Base-by-base conservation (phyloP, 306 rosid species). In the Carpinus fangiana region DNA sequence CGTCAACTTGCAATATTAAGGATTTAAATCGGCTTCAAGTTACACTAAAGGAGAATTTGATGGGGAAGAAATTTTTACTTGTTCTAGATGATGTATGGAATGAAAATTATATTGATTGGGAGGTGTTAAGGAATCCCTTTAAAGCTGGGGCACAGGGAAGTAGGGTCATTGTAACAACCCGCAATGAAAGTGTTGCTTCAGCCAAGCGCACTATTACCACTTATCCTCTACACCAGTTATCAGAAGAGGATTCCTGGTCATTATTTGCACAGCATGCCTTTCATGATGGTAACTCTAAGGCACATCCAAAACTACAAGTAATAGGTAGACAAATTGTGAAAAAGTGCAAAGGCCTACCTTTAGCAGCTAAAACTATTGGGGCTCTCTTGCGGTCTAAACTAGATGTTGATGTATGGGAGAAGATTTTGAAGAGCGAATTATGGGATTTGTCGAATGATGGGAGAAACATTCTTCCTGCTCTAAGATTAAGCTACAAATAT, bases 21-120 rank as follows among this genome's bases (percentile, higher is more conserved):
- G 71, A 76, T 14, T 14, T 74, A 1, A 47, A 43, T 13, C 2
- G 8, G 0, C 55, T 77, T 68, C 79, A 77, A 67, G 54, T n/a
- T 23, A 8, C 41, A 18, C 18, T 67, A 38, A 38, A 4, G n/a
- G 77, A 75, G 0, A 50, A 38, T n/a, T 59, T 83, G n/a, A 20
- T 10, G 8, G 31, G 51, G 13, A 75, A 62, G 47, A 83, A 60
- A 54, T 62, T 78, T 21, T 38, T 83, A 13, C 72, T 83, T 51
- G 75, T 83, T 70, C 72, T 83, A 51, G 83, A 83, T 60, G 86
- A 79, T 20, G 73, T 83, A 23, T 78, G 86, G 83, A 79, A 70
- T 31, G 80, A 75, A n/a, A 75, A 76, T 28, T 61, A 65, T 12
- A 28, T 38, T 21, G 28, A 73, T 8, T 83, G 78, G 83, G 75